These are phyloP conservation scores for Aspergillus nomiae DNA, from an alignment of 2,329 filamentous ascomycete genomes.

Conservation along the genomic window DNA sequence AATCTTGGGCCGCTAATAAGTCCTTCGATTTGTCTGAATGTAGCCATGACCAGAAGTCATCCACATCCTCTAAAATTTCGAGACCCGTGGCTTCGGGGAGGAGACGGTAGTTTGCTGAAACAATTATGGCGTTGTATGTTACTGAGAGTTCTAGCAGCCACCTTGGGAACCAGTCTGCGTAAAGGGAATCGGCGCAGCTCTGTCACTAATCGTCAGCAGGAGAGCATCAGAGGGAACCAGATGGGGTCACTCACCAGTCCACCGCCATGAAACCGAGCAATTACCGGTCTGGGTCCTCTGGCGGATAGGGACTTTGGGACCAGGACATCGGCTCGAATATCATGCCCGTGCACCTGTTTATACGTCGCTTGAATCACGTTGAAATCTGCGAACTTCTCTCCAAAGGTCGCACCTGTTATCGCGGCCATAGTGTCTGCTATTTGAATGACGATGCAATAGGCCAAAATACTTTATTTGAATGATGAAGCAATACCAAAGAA, in stretches of 20 bases:
- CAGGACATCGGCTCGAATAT: background rate
- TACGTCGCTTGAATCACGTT: background rate
- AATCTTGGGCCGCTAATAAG: background rate
- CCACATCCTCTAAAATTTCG: background rate
- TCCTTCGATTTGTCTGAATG: background rate
- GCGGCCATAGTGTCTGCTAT: background rate
- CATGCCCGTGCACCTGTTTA: background rate
- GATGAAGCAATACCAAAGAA: too few relatives aligned
- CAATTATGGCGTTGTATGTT: background rate
- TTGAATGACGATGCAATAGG: background rate
- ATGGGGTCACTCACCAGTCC: background rate
- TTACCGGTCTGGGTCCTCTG: background rate
- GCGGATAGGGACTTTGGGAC: background rate
- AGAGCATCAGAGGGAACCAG: background rate
- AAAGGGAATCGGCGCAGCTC: background rate
- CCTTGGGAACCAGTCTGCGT: background rate
- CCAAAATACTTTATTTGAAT: background rate
- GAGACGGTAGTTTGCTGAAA: conserved; percentile 3
- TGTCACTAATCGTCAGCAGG: background rate
- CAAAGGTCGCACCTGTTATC: background rate
- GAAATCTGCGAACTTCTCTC: background rate
- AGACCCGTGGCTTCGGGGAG: background rate
- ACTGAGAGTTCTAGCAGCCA: conserved; percentile 1
- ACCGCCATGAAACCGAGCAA: conserved; percentile 2
- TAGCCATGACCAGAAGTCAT: background rate